Base-by-base conservation (phyloP, 768 basidiomycete species). In the Hygrocybe punicea region DNA sequence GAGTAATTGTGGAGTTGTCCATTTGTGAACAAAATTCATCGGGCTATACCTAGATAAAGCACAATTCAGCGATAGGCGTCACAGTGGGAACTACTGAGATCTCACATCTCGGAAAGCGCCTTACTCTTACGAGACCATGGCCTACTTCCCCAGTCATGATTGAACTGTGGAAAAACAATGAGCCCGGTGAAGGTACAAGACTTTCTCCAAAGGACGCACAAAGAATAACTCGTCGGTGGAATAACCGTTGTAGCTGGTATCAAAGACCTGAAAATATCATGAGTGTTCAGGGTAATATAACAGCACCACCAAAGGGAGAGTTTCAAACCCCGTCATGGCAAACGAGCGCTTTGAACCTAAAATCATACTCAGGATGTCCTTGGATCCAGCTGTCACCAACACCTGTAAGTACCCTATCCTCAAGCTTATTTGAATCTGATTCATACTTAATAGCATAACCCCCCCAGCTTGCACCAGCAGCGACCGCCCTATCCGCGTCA, bases 151-250 rank as follows among this genome's bases (percentile, higher is more conserved):
- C 88, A 93, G 60, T 91, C 91, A 60, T 91, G 86, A 69, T 91
- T 90, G 75, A 89, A 89, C 90, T 93, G 53, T 4, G 14, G 3
- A 33, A 13, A 16, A 7, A 14, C 3, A 35, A 17, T 19, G 34
- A 14, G 16, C 4, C 51, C n/a, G n/a, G 36, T 25, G 45, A 10
- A 35, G 23, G 33, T 33, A 47, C 45, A 46, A 21, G 50, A 3
- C 39, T 35, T 24, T 29, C 23, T 36, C 17, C 56, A 37, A 23
- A 44, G 23, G 6, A 76, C 87, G 63, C 65, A 91, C 90, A 74
- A 94, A 95, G 81, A 87, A 92, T 35, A 95, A 80, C 65, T 95
- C 92, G 51, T 98, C 95, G 9, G 94, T 98, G 13, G 87, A 83
- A 67, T 85, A 93, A n/a, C 87, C 92, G 47, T 87, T 87, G 70